phyloP scores from a whole-genome alignment of 164 flowering plant species.

The Magnolia sinica region DNA sequence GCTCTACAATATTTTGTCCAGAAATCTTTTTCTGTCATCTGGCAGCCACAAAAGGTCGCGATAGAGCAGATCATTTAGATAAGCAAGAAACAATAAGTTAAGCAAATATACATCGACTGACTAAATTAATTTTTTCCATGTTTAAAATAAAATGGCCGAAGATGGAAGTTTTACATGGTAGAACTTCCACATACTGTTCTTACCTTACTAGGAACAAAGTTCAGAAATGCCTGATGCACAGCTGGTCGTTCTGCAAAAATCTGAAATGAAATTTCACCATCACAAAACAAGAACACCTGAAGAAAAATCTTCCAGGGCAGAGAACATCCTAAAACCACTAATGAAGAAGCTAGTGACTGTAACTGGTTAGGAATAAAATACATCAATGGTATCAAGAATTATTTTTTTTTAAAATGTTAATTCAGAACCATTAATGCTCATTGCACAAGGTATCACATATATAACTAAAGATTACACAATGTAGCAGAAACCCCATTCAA shows the following conservation, averaged over 20 bases:
- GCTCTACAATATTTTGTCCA: slow-evolving; percentile 96
- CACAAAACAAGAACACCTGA: not conserved
- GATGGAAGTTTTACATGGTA: not conserved
- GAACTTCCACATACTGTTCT: not conserved
- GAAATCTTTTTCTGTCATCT: slow-evolving; percentile 90
- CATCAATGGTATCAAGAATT: too few relatives aligned
- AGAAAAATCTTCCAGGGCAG: not conserved
- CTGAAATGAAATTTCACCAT: slow-evolving; percentile 38
- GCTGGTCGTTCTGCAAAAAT: slow-evolving; percentile 98
- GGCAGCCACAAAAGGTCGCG: slow-evolving; percentile 5
- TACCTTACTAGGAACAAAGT: slow-evolving; percentile 81
- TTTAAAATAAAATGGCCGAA: not conserved
- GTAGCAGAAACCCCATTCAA: too few relatives aligned
- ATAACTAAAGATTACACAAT: too few relatives aligned
- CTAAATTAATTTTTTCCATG: not conserved
- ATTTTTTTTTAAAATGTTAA: too few relatives aligned
- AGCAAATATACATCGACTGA: too few relatives aligned
- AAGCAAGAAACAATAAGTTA: not conserved
- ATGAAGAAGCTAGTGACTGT: not conserved
- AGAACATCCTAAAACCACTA: too few relatives aligned
- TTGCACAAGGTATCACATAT: too few relatives aligned
- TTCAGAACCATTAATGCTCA: too few relatives aligned
- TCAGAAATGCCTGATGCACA: slow-evolving; percentile 83
- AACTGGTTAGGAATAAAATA: too few relatives aligned
- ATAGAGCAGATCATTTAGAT: not conserved